These are phyloP conservation scores for Haberlea rhodopensis DNA, from an alignment of 257 asterid species.

Conservation along the genomic window DNA sequence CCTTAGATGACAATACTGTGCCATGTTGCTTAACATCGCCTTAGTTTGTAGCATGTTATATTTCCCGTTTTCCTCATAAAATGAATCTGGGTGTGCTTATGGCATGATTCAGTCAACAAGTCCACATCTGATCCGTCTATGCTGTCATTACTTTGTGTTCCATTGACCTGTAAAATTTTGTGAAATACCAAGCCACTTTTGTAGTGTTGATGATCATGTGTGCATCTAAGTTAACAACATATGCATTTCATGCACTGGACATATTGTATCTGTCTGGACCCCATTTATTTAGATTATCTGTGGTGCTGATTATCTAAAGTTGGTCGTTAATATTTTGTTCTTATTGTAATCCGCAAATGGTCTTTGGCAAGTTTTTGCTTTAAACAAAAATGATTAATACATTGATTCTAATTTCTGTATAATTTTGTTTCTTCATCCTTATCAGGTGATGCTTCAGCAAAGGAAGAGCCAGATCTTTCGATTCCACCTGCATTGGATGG, in stretches of 20 bases:
- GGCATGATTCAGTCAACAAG: background rate
- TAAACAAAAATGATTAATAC: constrained; percentile 11
- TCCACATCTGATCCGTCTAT: constrained; percentile 7
- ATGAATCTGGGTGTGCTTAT: background rate
- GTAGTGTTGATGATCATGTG: background rate
- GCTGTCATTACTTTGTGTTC: background rate
- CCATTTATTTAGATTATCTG: background rate
- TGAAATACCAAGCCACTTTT: background rate
- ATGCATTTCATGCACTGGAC: no score
- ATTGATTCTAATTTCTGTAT: no score
- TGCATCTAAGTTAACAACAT: background rate
- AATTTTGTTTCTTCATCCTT: constrained; percentile 18
- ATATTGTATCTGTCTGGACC: background rate
- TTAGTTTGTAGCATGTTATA: background rate
- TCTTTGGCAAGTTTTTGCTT: background rate
- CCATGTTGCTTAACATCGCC: background rate
- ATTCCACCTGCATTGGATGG: constrained; percentile 91
- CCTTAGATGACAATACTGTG: background rate
- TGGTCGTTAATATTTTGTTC: constrained; percentile 6
- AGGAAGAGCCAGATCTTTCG: constrained; percentile 74
- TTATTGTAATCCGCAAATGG: background rate
- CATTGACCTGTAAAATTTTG: background rate
- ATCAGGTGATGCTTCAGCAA: constrained; percentile 83
- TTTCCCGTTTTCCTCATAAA: background rate
- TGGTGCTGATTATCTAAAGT: constrained; percentile 1